A percentile compares a stretch with the other conserved stretches of the same genome.
Conservation (phyloP, 2,329 filamentous ascomycete genomes). For the Incumbomyces lentus region DNA sequence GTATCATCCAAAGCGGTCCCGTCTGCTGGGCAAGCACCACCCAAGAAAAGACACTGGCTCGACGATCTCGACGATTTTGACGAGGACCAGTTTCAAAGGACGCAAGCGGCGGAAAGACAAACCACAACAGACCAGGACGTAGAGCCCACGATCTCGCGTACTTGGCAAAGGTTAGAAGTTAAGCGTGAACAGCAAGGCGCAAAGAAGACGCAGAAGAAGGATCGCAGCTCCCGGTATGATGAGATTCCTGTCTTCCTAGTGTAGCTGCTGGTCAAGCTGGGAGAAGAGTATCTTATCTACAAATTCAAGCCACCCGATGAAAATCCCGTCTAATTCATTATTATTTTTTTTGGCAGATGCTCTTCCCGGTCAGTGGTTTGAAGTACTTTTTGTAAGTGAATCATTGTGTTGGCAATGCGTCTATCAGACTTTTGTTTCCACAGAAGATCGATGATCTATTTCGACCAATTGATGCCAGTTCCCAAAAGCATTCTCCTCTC, state of each 20-base stretch:
- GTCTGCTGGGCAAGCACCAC: not conserved
- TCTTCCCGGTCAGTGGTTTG: too few species aligned
- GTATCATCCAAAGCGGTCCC: not conserved
- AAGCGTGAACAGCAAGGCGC: not conserved
- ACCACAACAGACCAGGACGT: constrained; percentile 6
- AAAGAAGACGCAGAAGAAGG: constrained; percentile 12
- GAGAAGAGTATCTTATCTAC: too few species aligned
- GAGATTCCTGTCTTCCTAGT: constrained; percentile 36
- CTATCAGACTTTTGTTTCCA: too few species aligned
- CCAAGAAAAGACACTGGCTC: constrained; percentile 8
- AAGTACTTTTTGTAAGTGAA: too few species aligned
- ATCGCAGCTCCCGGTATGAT: constrained; percentile 29
- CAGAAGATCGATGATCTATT: too few species aligned
- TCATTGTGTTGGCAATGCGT: too few species aligned
- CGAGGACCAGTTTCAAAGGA: constrained; percentile 25
- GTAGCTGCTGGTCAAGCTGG: constrained; percentile 18
- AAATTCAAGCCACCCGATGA: too few species aligned
- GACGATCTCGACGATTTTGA: constrained; percentile 30
- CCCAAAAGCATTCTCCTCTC: too few species aligned
- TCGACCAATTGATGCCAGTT: too few species aligned
- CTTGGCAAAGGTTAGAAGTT: constrained; percentile 8
- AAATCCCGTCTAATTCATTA: too few species aligned
- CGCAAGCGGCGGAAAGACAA: constrained; percentile 17
- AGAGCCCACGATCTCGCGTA: constrained; percentile 2
- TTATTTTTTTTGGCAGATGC: too few species aligned